phyloP scores from a whole-genome alignment of 73 alveolate genomes.

The Diophrys sp. region DNA sequence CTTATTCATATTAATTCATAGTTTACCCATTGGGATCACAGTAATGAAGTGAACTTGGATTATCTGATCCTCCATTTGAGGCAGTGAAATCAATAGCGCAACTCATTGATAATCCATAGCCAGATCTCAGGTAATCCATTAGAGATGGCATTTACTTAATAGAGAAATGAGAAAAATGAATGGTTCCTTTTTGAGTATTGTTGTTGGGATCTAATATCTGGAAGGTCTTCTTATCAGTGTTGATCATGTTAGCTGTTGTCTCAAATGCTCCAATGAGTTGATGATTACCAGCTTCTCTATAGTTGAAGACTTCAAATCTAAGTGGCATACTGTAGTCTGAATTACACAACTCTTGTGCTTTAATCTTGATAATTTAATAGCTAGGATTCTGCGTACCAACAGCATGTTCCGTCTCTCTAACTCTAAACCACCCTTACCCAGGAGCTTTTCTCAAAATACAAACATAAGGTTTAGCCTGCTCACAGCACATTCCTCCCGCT shows the following conservation, averaged over 20 bases:
- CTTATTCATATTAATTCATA: conserved; percentile 81
- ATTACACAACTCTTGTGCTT: conserved; percentile 27
- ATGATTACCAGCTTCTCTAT: conserved; percentile 38
- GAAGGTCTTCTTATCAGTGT: conserved; percentile 27
- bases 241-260: conserved; percentile 21
- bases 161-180: conserved; percentile 2
- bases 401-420: conserved; percentile 9
- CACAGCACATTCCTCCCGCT: conserved; percentile 2
- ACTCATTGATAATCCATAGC: conserved; percentile 38
- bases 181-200: neutral
- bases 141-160: conserved; percentile 10
- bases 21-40: neutral
- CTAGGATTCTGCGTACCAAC: conserved; percentile 5
- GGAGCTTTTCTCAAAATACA: neutral
- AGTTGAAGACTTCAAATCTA: conserved; percentile 58
- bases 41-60: conserved; percentile 46
- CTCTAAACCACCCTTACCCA: conserved; percentile 11
- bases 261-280: conserved; percentile 44
- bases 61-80: conserved; percentile 43
- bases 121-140: conserved; percentile 41
- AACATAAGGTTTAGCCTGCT: conserved; percentile 31
- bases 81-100: conserved; percentile 70
- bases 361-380: conserved; percentile 3
- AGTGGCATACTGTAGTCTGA: conserved; percentile 26
- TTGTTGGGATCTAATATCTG: conserved; percentile 14